These are phyloP conservation scores for Fusarium nematophilum DNA, from an alignment of 2,329 filamentous ascomycete genomes.

Conservation along the genomic window DNA sequence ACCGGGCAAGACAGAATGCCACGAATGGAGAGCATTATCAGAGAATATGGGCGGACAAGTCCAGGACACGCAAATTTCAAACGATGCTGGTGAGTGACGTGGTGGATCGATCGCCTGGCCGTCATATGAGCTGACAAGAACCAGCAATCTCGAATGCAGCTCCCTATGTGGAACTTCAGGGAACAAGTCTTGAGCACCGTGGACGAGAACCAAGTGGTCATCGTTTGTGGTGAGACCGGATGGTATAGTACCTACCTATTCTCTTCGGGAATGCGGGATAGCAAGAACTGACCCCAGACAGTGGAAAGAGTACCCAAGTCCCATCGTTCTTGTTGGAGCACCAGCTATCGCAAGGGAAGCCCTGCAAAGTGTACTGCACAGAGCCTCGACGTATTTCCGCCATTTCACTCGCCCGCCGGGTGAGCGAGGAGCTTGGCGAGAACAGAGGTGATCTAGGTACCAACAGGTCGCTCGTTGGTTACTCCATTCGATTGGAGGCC, in stretches of 20 bases:
- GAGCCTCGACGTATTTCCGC: conserved; percentile 96
- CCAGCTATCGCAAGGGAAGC: conserved; percentile 80
- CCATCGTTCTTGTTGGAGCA: conserved; percentile 93
- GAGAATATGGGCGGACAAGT: conserved; percentile 70
- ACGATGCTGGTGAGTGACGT: conserved; percentile 74
- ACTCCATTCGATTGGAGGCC: conserved; percentile 92
- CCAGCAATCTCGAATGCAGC: conserved; percentile 74
- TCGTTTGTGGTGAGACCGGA: conserved; percentile 96
- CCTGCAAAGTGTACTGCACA: conserved; percentile 94
- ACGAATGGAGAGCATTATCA: conserved; percentile 62
- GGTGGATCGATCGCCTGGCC: background rate
- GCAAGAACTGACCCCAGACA: conserved; percentile 45
- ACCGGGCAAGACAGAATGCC: conserved; percentile 54
- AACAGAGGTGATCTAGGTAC: conserved; percentile 85
- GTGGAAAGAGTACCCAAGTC: conserved; percentile 97
- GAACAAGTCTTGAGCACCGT: conserved; percentile 82
- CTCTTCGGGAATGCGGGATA: background rate
- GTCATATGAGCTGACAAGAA: conserved; percentile 20
- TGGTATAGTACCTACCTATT: conserved; percentile 61
- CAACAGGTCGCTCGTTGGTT: conserved; percentile 85
- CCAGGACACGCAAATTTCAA: conserved; percentile 71
- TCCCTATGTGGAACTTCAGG: conserved; percentile 91
- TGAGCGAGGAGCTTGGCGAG: conserved; percentile 95
- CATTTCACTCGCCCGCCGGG: conserved; percentile 90
- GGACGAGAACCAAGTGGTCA: conserved; percentile 84